These are phyloP conservation scores for Remersonia thermophila DNA, from an alignment of 2,329 filamentous ascomycete species.

Conservation along the genomic window DNA sequence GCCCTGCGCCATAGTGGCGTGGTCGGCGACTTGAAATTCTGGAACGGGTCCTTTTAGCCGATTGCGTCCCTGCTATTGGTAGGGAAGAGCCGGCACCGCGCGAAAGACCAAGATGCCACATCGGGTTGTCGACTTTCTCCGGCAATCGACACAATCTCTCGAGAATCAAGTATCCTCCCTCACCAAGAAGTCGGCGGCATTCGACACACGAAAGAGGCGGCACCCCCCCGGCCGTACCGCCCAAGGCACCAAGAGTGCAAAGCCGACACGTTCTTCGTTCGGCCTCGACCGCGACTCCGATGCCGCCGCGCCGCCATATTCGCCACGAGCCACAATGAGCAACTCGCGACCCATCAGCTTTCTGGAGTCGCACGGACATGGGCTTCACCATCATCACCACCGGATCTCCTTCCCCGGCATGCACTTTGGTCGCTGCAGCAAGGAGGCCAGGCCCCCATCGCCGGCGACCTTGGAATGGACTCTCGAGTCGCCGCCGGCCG, in stretches of 20 bases:
- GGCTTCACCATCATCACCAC: slow-evolving; percentile 20
- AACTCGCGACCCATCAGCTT: slow-evolving; percentile 15
- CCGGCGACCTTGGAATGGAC: slow-evolving; percentile 38
- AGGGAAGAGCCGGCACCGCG: slow-evolving; percentile 3
- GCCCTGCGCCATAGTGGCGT: slow-evolving; percentile 5
- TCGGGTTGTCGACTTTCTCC: slow-evolving; percentile 44
- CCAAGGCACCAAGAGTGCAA: slow-evolving; percentile 20
- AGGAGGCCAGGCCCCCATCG: slow-evolving; percentile 26
- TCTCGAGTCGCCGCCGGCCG: slow-evolving; percentile 77
- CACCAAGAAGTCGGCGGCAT: slow-evolving; percentile 26
- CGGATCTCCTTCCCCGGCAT: slow-evolving; percentile 29
- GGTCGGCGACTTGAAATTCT: slow-evolving; percentile 1
- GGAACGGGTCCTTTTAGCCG: not conserved
- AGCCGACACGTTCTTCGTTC: slow-evolving; percentile 26
- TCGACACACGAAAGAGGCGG: slow-evolving; percentile 16
- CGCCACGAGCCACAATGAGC: slow-evolving; percentile 14
- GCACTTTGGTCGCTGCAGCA: slow-evolving; percentile 30
- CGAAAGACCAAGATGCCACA: slow-evolving; percentile 38
- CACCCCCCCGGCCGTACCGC: too few relatives aligned
- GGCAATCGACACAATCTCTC: slow-evolving; percentile 33
- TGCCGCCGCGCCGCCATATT: slow-evolving; percentile 15
- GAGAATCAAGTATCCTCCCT: slow-evolving; percentile 39
- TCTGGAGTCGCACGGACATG: slow-evolving; percentile 15
- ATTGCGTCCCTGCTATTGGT: slow-evolving; percentile 11
- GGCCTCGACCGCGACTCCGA: slow-evolving; percentile 25